Conservation (phyloP, 306 rosid species). For the Vachellia pachyceras region DNA sequence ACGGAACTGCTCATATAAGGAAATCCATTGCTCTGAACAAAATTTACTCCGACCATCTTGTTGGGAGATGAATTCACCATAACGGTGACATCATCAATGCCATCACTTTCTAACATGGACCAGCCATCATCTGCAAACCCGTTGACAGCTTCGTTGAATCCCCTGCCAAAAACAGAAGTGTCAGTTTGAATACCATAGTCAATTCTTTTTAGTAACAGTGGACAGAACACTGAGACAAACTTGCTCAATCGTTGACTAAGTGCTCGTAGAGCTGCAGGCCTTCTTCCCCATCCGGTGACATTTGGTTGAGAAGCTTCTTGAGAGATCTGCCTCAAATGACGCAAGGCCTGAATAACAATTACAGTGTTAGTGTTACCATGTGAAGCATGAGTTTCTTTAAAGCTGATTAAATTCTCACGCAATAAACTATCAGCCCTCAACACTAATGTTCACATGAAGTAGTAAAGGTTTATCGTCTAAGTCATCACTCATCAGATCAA, state of each 20-base stretch:
- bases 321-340: conserved; percentile 94
- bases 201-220: conserved; percentile 11
- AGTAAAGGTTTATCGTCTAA: conserved; percentile 1
- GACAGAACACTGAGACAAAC: conserved; percentile 44
- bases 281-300: conserved; percentile 91
- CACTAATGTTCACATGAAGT: conserved; percentile 5
- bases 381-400: neutral
- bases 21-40: conserved; percentile 74
- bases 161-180: conserved; percentile 53
- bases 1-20: conserved; percentile 77
- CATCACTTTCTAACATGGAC: conserved; percentile 96
- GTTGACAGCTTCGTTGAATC: conserved; percentile 96
- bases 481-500: neutral
- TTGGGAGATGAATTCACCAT: conserved; percentile 88
- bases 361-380: conserved; percentile 28
- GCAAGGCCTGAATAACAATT: conserved; percentile 72
- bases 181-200: neutral
- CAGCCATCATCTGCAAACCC: conserved; percentile 96
- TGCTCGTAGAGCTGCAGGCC: conserved; percentile 90
- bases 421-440: neutral
- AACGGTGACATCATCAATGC: conserved; percentile 90
- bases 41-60: conserved; percentile 79
- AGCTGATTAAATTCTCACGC: neutral
- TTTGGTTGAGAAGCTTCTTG: conserved; percentile 96
- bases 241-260: conserved; percentile 90